Evolutionary conservation across 1,284 basidiomycete species (phyloP).

Genomic region (Boletus sp.): DNA sequence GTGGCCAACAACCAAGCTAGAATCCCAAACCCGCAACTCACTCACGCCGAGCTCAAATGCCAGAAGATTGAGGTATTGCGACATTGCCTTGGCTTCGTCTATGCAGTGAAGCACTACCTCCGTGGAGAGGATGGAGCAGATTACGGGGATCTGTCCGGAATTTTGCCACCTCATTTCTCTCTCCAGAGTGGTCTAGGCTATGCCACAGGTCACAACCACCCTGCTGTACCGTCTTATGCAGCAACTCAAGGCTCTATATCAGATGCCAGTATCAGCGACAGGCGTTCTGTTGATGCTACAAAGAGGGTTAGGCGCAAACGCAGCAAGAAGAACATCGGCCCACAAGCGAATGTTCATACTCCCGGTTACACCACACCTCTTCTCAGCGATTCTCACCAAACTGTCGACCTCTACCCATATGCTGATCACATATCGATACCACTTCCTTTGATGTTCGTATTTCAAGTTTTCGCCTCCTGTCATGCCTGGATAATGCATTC

Average conservation of each 20-base stretch:
- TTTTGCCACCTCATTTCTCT: constrained; percentile 60
- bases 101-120: constrained; percentile 73
- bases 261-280: constrained; percentile 30
- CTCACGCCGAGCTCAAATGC: constrained; percentile 54
- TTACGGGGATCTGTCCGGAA: constrained; percentile 59
- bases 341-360: constrained; percentile 5
- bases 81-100: constrained; percentile 65
- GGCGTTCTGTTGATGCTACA: constrained; percentile 53
- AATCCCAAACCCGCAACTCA: constrained; percentile 44
- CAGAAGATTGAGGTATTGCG: constrained; percentile 72
- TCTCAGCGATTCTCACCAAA: constrained; percentile 49
- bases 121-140: constrained; percentile 70
- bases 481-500: neutral
- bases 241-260: constrained; percentile 35
- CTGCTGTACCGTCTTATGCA: constrained; percentile 36
- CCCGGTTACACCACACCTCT: constrained; percentile 52
- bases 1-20: constrained; percentile 46
- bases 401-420: constrained; percentile 58
- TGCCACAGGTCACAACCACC: constrained; percentile 31
- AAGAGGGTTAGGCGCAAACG: constrained; percentile 64
- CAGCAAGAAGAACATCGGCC: constrained; percentile 48
- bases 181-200: constrained; percentile 42
- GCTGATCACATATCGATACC: constrained; percentile 58
- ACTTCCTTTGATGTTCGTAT: constrained; percentile 66
- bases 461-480: neutral